Evolutionary conservation across 192 early-diverging fungal species (phyloP), one percentile per base, ranked within the genome.

Genomic region (Chytriomyces hyalinus): DNA sequence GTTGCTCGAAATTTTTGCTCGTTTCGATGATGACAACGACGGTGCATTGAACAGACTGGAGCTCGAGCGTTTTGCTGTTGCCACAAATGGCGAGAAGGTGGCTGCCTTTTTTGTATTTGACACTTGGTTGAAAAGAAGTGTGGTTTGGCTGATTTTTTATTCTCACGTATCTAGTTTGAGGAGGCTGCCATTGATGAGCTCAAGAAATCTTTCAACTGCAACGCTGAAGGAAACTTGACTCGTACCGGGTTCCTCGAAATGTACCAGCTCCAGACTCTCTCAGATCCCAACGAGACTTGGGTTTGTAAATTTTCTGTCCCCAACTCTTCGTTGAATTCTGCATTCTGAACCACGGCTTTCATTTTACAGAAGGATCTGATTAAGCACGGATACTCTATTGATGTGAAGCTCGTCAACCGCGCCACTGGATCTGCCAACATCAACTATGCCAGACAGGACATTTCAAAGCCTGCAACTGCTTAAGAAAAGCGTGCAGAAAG

Each of bases 191-290:
- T 80, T 43, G 67, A 60, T n/a, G 94, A 96, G 70, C 92, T 96
- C 43, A 83, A 81, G 22, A 84, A 84, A 26, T 88, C 87, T 49
- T 90, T 96, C 66, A 87, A 93, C 57, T 84, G 87, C 43, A 89
- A 87, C n/a, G 80, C 86, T 5, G 83, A 89, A 17, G 90, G 91
- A 7, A 60, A 86, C 22, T 74, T 96, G 65, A 90, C 91, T 2
- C 82, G 80, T 24, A 85, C 84, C 49, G 94, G 94, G 6, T 96
- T 94, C 70, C 61, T 93, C 53, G 92, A 96, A 79, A 89, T 96
- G 88, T 93, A 93, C 84, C 90, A 91, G 67, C 71, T 79, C 6
- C 78, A 79, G 50, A 79, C 78, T n/a, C 49, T 79, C 22, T 66
- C 62, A 26, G 78, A 79, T 65, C 78, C 78, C 17, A 51, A 66